Evolutionary conservation across 345 rosid genomes (phyloP), one percentile per base, ranked within the genome.

Genomic region (Citrus trifoliata): DNA sequence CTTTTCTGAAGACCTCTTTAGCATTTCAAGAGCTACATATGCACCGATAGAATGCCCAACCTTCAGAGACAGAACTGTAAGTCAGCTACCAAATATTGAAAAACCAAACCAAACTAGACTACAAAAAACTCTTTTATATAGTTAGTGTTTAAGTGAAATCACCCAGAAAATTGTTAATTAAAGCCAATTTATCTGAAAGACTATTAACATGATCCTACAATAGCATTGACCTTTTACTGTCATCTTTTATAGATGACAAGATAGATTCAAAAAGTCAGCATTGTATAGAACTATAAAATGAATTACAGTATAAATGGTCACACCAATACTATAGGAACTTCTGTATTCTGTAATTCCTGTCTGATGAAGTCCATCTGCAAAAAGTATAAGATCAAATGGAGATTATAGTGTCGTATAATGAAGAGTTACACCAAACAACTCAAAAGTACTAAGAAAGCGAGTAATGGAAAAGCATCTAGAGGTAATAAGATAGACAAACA

Each of bases 11-110:
- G 72, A 88, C 78, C 84, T 87, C 86, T 67, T 88, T 33, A 92
- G 79, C 67, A 88, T 84, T 71, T 91, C 93, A 80, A 92, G 78
- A 35, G 88, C 75, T 75, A 95, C 92, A 80, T 90, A 88, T 13
- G 96, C 83, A 71, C 99, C 99, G 66, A 93, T 91, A 62, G 98
- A 95, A 76, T 95, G 98, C 61, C 92, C 97, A 85, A 93, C 93
- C 98, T 93, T 79, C 80, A 76, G 69, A 81, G 51, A 83, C 24
- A 77, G 13, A 73, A 67, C 30, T 21, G 33, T 18, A 79, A 62
- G 61, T 76, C 25, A 86, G 80, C 30, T 69, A 58, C 66, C 76
- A 61, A 30, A 33, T 53, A 24, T 76, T 70, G 70, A 67, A 25
- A 51, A 28, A 8, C 25, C 40, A 78, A 79, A 53, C 24, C 13